Evolutionary conservation across 2,329 filamentous ascomycete genomes (phyloP).

Genomic region (Colletotrichum sojae): DNA sequence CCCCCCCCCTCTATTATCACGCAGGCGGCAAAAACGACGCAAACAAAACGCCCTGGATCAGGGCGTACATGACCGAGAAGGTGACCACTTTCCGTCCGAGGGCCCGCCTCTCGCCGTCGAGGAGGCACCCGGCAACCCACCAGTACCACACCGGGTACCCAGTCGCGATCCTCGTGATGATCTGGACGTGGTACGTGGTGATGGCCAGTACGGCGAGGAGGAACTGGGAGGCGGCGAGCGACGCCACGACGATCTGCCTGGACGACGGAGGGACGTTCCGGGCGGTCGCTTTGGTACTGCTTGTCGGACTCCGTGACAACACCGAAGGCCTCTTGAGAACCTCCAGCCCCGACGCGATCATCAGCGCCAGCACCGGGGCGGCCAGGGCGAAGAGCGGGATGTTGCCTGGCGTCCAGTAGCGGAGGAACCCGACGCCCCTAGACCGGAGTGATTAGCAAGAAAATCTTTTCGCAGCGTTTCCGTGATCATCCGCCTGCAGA

Average conservation of each 20-base stretch:
- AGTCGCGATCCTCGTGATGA: slow-evolving; percentile 90
- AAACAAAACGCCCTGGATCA: slow-evolving; percentile 87
- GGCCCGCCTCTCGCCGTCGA: slow-evolving; percentile 48
- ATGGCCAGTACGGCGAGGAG: slow-evolving; percentile 79
- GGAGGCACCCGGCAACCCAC: slow-evolving; percentile 74
- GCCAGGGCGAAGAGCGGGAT: slow-evolving; percentile 90
- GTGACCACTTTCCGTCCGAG: slow-evolving; percentile 63
- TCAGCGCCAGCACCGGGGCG: slow-evolving; percentile 79
- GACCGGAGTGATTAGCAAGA: slow-evolving; percentile 20
- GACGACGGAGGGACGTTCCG: slow-evolving; percentile 45
- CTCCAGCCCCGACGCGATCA: slow-evolving; percentile 73
- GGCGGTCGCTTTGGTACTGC: background rate
- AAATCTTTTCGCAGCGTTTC: background rate
- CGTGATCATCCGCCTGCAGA: background rate
- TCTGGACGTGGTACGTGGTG: slow-evolving; percentile 92
- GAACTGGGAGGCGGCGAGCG: slow-evolving; percentile 80
- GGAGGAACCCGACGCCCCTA: slow-evolving; percentile 89
- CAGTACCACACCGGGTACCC: slow-evolving; percentile 93
- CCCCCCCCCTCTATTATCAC: background rate
- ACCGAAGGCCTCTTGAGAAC: slow-evolving; percentile 47
- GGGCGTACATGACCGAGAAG: slow-evolving; percentile 85
- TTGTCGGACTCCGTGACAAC: slow-evolving; percentile 28
- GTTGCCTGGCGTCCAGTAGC: slow-evolving; percentile 92
- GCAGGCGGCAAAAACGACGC: slow-evolving; percentile 94
- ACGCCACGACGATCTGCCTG: slow-evolving; percentile 51